Conservation (phyloP, 73 alveolate genomes). For the Stentor coeruleus region DNA sequence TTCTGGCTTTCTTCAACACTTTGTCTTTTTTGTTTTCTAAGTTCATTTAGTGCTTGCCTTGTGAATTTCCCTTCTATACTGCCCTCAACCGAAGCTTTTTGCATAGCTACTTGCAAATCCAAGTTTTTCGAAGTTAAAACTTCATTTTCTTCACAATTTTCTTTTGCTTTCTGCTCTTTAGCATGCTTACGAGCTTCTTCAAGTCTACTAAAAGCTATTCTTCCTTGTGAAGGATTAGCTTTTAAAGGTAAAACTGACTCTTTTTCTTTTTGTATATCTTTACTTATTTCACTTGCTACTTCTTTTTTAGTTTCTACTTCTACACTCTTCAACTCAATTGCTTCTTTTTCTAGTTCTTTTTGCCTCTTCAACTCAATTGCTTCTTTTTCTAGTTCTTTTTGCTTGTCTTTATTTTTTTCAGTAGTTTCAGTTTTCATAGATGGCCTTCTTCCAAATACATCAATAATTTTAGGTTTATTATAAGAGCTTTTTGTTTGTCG, state of each 20-base stretch:
- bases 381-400: no score
- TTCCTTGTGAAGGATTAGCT: not conserved
- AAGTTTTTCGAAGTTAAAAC: not conserved
- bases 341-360: not conserved
- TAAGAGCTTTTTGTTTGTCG: not conserved
- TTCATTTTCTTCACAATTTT: not conserved
- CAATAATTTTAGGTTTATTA: not conserved
- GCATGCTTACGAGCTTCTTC: constrained; percentile 26
- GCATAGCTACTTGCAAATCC: not conserved
- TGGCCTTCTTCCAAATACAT: not conserved
- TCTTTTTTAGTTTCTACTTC: no score
- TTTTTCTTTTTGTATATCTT: not conserved
- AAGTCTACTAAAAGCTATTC: not conserved
- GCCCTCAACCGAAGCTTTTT: not conserved
- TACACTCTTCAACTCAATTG: no score
- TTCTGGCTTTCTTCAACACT: not conserved
- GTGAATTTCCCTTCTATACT: constrained; percentile 5
- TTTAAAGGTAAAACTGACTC: not conserved
- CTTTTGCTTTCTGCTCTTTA: not conserved
- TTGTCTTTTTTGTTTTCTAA: constrained; percentile 5
- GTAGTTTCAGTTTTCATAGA: not conserved
- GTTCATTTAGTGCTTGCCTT: constrained; percentile 6
- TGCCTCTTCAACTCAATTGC: not conserved
- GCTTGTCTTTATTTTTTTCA: not conserved
- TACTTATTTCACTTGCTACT: not conserved